Evolutionary conservation across 1,284 basidiomycete genomes (phyloP).

Genomic region (Cryptococcus sp.): DNA sequence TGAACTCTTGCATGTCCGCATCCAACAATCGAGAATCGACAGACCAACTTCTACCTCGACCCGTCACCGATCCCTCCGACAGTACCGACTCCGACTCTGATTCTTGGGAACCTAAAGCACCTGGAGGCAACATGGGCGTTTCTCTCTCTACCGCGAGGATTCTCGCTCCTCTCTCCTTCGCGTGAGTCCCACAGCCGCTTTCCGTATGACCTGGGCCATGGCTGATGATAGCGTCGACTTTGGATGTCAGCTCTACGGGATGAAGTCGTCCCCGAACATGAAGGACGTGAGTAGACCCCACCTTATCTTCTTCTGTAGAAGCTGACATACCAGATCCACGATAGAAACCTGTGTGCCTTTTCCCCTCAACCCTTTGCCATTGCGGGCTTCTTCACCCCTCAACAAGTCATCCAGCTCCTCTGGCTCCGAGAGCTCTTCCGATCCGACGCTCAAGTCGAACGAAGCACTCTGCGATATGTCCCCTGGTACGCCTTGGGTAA

Average conservation of each 20-base stretch:
- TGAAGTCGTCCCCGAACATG: slow-evolving; percentile 31
- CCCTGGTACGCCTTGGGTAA: slow-evolving; percentile 36
- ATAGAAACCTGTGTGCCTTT: slow-evolving; percentile 28
- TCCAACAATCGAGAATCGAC: slow-evolving; percentile 10
- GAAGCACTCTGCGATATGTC: slow-evolving; percentile 19
- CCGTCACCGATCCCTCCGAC: slow-evolving; percentile 2
- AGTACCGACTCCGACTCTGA: background rate
- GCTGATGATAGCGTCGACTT: slow-evolving; percentile 21
- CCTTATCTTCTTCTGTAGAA: too few relatives aligned
- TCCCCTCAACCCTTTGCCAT: slow-evolving; percentile 37
- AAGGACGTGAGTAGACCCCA: too few relatives aligned
- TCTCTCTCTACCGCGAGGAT: slow-evolving; percentile 31
- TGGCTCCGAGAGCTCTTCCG: slow-evolving; percentile 34
- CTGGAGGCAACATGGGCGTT: slow-evolving; percentile 29
- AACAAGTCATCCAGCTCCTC: slow-evolving; percentile 34
- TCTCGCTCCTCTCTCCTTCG: slow-evolving; percentile 25
- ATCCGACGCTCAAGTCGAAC: slow-evolving; percentile 21
- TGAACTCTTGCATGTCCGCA: background rate
- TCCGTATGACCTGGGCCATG: background rate
- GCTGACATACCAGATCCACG: too few relatives aligned
- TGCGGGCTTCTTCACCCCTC: slow-evolving; percentile 33
- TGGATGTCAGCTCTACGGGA: slow-evolving; percentile 26
- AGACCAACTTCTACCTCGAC: slow-evolving; percentile 16
- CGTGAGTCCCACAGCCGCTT: slow-evolving; percentile 10
- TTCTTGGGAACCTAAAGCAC: slow-evolving; percentile 7